Evolutionary conservation across 495 filamentous ascomycete species (phyloP).

Genomic region (Aspergillus nidulans): DNA sequence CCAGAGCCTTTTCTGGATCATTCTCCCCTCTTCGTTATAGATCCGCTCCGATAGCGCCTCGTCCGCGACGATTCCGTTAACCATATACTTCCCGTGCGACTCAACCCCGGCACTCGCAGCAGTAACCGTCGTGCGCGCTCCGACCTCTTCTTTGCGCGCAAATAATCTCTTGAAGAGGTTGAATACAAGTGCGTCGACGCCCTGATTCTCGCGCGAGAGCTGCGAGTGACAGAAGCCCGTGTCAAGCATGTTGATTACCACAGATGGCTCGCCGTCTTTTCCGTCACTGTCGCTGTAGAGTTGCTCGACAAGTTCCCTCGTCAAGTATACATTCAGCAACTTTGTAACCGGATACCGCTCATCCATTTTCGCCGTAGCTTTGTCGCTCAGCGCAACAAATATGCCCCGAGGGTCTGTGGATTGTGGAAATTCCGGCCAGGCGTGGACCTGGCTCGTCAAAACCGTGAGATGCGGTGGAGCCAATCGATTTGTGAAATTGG

Average conservation of each 20-base stretch:
- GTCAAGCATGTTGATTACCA: conserved; percentile 10
- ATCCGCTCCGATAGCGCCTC: neutral
- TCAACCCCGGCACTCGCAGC: neutral
- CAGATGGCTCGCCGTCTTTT: neutral
- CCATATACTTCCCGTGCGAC: conserved; percentile 4
- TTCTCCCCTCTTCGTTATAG: neutral
- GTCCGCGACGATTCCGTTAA: neutral
- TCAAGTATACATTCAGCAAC: conserved; percentile 4
- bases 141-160: conserved; percentile 2
- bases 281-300: neutral
- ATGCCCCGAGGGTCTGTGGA: neutral
- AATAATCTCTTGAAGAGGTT: neutral
- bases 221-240: conserved; percentile 9
- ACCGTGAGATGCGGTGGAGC: neutral
- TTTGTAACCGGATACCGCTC: conserved; percentile 8
- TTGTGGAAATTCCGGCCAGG: conserved; percentile 1
- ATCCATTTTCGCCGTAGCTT: neutral
- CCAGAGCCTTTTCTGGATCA: conserved; percentile 50
- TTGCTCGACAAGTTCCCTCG: neutral
- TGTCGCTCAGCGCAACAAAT: conserved; percentile 11
- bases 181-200: neutral
- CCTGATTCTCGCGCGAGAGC: neutral
- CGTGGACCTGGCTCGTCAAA: conserved; percentile 10
- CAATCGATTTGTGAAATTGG: neutral
- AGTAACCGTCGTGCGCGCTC: neutral